Conservation (phyloP, 2,329 filamentous ascomycete genomes). For the Colletotrichum tropicicola region DNA sequence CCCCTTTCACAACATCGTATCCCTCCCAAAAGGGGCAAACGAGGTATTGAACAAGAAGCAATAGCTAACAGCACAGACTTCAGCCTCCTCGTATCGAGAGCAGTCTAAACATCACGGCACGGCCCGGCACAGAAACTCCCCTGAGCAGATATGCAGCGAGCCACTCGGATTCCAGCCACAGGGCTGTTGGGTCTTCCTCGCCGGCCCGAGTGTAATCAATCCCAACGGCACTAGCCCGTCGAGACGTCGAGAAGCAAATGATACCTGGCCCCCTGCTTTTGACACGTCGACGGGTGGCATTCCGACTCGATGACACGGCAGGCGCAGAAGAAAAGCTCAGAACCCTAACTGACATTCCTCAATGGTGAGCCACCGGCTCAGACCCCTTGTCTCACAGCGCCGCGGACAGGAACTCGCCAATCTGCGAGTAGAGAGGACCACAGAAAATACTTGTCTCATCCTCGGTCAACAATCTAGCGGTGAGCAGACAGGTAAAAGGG, state of each 20-base stretch:
- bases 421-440: not conserved
- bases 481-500: not conserved
- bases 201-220: not conserved
- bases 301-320: not conserved
- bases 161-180: not conserved
- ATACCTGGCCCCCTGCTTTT: not conserved
- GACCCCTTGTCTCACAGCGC: slow-evolving; percentile 1
- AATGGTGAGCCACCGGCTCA: not conserved
- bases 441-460: not conserved
- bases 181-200: not conserved
- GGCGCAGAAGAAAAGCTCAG: not conserved
- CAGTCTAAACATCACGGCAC: not conserved
- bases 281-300: not conserved
- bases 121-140: not conserved
- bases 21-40: not conserved
- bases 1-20: not conserved
- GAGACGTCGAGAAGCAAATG: not conserved
- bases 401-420: slow-evolving; percentile 2
- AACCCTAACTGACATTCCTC: not conserved
- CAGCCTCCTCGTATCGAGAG: not conserved
- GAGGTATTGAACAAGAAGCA: not conserved
- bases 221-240: not conserved
- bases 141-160: not conserved
- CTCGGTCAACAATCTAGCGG: not conserved
- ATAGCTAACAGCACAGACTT: not conserved